phyloP scores from a whole-genome alignment of 129 eudicot species.

The Deinandra increscens region DNA sequence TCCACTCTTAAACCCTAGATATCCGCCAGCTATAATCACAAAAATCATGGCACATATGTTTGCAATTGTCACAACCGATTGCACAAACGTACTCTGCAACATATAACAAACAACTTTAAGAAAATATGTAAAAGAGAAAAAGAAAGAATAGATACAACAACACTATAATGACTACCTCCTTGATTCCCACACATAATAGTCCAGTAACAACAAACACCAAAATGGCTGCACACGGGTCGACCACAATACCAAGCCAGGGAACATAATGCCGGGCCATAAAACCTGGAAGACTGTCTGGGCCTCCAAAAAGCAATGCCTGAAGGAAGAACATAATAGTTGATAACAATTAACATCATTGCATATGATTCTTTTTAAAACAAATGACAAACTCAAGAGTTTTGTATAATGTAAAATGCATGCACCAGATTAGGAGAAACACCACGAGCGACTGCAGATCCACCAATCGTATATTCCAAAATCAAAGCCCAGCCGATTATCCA shows the following conservation, averaged over 20 bases:
- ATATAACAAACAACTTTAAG: constrained; percentile 11
- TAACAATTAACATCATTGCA: constrained; percentile 18
- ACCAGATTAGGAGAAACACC: constrained; percentile 99
- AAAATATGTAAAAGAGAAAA: background rate
- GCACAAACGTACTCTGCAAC: constrained; percentile 77
- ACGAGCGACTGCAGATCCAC: constrained; percentile 98
- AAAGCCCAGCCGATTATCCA: constrained; percentile 99
- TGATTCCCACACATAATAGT: constrained; percentile 84
- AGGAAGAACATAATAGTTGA: background rate
- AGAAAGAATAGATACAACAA: background rate
- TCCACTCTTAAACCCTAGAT: constrained; percentile 80
- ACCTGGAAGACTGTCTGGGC: constrained; percentile 69
- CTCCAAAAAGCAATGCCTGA: constrained; percentile 93
- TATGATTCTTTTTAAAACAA: background rate
- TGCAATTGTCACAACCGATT: constrained; percentile 67
- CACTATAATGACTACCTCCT: constrained; percentile 59
- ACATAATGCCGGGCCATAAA: constrained; percentile 80
- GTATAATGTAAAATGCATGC: constrained; percentile 10
- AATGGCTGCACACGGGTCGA: constrained; percentile 94
- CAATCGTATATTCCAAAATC: constrained; percentile 93
- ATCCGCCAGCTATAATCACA: constrained; percentile 87
- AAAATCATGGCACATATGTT: constrained; percentile 82
- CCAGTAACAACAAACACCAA: constrained; percentile 77
- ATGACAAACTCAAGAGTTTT: constrained; percentile 5
- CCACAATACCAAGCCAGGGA: constrained; percentile 68